These are phyloP conservation scores for Eucalyptus sp. DNA, from an alignment of 345 rosid genomes.

Conservation along the genomic window DNA sequence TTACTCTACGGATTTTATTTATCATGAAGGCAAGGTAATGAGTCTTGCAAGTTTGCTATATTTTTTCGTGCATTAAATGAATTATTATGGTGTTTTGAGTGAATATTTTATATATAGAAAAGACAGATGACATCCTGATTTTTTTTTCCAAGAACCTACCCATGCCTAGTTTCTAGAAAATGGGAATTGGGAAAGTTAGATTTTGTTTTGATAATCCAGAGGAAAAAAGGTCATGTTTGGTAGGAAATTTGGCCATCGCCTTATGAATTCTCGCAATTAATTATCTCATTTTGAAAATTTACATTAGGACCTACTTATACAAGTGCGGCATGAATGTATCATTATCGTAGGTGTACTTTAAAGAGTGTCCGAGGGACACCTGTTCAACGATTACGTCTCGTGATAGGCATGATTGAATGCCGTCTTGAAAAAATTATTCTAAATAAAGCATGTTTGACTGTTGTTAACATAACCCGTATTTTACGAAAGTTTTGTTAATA, in stretches of 20 bases:
- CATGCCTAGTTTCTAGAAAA: not conserved
- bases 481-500: not conserved
- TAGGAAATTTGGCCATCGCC: not conserved
- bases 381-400: no score
- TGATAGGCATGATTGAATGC: no score
- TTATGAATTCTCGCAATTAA: not conserved
- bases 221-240: not conserved
- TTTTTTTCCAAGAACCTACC: not conserved
- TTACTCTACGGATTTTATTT: no score
- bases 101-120: not conserved
- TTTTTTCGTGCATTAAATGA: not conserved
- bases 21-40: not conserved
- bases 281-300: no score
- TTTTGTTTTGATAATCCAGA: no score
- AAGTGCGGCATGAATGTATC: no score
- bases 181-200: not conserved
- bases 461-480: not conserved
- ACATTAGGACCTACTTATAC: no score
- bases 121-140: not conserved
- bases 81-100: no score
- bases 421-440: not conserved
- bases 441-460: not conserved
- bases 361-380: no score
- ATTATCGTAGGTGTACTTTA: no score
- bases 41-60: not conserved